phyloP scores from a whole-genome alignment of 768 basidiomycete genomes.

The Hypsizygus marmoreus region DNA sequence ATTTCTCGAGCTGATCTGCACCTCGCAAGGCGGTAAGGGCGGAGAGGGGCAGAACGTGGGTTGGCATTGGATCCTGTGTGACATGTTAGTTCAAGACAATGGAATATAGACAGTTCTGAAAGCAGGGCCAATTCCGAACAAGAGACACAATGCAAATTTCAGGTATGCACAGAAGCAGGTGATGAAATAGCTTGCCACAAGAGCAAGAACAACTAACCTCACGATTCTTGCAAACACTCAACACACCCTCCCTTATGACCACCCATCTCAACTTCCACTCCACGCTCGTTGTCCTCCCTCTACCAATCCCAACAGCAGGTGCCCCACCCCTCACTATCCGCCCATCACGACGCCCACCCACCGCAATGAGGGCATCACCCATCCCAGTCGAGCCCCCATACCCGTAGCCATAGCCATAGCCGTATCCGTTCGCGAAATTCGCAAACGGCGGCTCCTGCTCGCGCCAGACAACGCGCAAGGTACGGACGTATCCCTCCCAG shows the following conservation, averaged over 20 bases:
- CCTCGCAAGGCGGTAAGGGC: slow-evolving; percentile 46
- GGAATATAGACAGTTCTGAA: not conserved
- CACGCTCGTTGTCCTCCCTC: slow-evolving; percentile 30
- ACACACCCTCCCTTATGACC: slow-evolving; percentile 55
- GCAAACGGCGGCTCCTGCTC: slow-evolving; percentile 13
- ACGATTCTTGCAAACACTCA: slow-evolving; percentile 56
- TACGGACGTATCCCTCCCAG: slow-evolving; percentile 56
- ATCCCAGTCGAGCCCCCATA: slow-evolving; percentile 1
- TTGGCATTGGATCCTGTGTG: slow-evolving; percentile 38
- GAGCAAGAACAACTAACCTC: slow-evolving; percentile 39
- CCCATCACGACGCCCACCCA: slow-evolving; percentile 4
- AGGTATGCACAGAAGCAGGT: not conserved
- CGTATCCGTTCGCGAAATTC: slow-evolving; percentile 11
- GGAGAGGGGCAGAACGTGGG: slow-evolving; percentile 40
- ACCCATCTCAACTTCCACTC: slow-evolving; percentile 70
- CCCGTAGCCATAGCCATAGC: slow-evolving; percentile 14
- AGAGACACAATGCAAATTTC: not conserved
- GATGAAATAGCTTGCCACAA: too few species aligned
- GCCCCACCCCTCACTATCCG: not conserved
- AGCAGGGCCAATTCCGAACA: not conserved
- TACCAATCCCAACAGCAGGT: slow-evolving; percentile 4
- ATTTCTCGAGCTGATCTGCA: slow-evolving; percentile 38
- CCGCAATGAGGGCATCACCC: not conserved
- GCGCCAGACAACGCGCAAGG: slow-evolving; percentile 47
- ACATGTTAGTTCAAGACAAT: not conserved